Conservation (phyloP, 202 grass and related monocot species). For the Setaria italica region DNA sequence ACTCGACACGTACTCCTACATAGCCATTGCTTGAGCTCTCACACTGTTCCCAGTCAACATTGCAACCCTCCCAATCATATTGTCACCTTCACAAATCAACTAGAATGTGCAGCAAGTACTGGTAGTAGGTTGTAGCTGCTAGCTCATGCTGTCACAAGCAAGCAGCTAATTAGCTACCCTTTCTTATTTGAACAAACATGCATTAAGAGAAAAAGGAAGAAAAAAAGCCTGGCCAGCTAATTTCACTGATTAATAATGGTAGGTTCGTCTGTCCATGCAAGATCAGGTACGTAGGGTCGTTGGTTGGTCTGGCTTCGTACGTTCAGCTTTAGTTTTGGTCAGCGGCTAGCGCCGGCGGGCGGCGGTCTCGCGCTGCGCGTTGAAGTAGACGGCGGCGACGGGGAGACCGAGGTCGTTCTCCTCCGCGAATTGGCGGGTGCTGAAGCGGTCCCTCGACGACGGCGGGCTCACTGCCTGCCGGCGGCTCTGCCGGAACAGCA, state of each 20-base stretch:
- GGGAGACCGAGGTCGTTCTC: slow-evolving; percentile 85
- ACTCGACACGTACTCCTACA: slow-evolving; percentile 20
- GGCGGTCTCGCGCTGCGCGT: slow-evolving; percentile 95
- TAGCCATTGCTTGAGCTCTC: slow-evolving; percentile 17
- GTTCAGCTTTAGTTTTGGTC: neutral
- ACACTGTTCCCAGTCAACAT: slow-evolving; percentile 40
- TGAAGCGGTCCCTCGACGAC: slow-evolving; percentile 71
- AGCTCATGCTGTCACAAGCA: slow-evolving; percentile 30
- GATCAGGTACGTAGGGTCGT: slow-evolving; percentile 25
- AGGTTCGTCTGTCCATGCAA: slow-evolving; percentile 22
- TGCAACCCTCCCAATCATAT: slow-evolving; percentile 27
- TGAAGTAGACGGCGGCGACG: slow-evolving; percentile 93
- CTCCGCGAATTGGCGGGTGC: slow-evolving; percentile 77
- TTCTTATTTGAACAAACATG: slow-evolving; percentile 47
- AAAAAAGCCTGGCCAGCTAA: slow-evolving; percentile 1
- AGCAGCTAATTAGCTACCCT: slow-evolving; percentile 22
- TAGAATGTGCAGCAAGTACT: slow-evolving; percentile 37
- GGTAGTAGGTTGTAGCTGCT: slow-evolving; percentile 15
- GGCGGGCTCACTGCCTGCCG: slow-evolving; percentile 53
- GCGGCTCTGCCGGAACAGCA: slow-evolving; percentile 78
- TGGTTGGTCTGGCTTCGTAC: neutral
- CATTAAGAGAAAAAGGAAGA: slow-evolving; percentile 5
- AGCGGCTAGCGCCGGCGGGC: slow-evolving; percentile 73
- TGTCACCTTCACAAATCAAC: slow-evolving; percentile 35
- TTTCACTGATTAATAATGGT: neutral